Evolutionary conservation across 2,329 filamentous ascomycete genomes (phyloP).

Genomic region (Colletotrichum sp.): DNA sequence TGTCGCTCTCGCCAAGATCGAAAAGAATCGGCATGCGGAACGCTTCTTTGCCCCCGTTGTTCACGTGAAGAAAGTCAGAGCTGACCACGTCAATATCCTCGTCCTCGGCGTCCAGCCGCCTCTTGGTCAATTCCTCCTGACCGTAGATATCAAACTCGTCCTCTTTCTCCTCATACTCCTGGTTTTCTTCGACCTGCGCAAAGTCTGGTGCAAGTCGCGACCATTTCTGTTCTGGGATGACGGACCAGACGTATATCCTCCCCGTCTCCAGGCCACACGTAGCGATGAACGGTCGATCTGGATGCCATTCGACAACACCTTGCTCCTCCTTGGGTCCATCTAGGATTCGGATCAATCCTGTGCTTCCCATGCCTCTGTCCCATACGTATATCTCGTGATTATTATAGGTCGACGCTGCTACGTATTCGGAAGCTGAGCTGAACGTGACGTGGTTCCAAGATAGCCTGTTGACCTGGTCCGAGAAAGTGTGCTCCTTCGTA

Average conservation of each 20-base stretch:
- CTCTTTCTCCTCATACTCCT: constrained; percentile 93
- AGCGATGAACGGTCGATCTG: constrained; percentile 82
- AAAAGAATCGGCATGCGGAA: constrained; percentile 95
- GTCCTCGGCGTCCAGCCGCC: constrained; percentile 88
- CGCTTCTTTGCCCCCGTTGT: constrained; percentile 46
- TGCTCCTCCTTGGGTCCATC: constrained; percentile 97
- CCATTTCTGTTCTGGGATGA: constrained; percentile 95
- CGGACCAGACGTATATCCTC: constrained; percentile 94
- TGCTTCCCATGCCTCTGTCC: constrained; percentile 90
- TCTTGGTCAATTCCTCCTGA: constrained; percentile 91
- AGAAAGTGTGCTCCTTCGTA: constrained; percentile 96
- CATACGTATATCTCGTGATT: constrained; percentile 99
- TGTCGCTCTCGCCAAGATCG: constrained; percentile 91
- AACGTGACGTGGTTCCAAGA: constrained; percentile 98
- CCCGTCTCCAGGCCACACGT: constrained; percentile 94
- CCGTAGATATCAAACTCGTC: constrained; percentile 99
- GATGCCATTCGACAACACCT: constrained; percentile 97
- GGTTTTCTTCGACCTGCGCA: constrained; percentile 96
- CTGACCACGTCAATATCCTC: constrained; percentile 92
- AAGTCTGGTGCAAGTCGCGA: constrained; percentile 97
- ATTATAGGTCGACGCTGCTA: constrained; percentile 95
- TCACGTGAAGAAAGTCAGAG: constrained; percentile 64
- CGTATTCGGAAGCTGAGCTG: constrained; percentile 92
- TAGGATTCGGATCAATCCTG: constrained; percentile 83
- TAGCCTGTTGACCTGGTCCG: constrained; percentile 93